These are phyloP conservation scores for Cronartium quercuum DNA, from an alignment of 1,284 basidiomycete genomes.

Conservation along the genomic window DNA sequence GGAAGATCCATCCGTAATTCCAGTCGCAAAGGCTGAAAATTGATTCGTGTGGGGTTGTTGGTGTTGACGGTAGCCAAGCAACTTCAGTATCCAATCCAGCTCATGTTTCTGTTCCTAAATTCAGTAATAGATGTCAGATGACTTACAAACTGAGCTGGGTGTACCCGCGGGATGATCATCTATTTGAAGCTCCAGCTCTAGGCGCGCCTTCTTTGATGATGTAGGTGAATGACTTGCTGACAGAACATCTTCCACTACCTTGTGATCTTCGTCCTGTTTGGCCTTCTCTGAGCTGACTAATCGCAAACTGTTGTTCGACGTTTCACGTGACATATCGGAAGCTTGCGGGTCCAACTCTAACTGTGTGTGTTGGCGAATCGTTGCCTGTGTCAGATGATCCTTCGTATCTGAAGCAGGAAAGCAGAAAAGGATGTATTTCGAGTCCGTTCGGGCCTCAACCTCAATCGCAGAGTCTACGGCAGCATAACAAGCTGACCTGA, in stretches of 20 bases:
- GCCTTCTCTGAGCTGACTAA: neutral
- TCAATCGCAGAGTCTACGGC: too few species aligned
- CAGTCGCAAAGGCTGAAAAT: constrained; percentile 20
- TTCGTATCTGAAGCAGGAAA: neutral
- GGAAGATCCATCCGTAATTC: constrained; percentile 10
- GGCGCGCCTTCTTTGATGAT: neutral
- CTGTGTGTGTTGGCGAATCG: neutral
- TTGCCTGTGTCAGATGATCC: neutral
- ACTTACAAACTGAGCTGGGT: neutral
- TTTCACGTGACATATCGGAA: neutral
- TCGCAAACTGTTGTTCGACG: neutral
- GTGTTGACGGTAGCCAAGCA: too few species aligned
- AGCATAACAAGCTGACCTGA: too few species aligned
- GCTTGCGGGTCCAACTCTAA: neutral
- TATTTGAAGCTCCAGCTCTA: neutral
- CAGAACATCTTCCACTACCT: neutral
- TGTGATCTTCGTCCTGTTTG: neutral
- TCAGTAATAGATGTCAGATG: too few species aligned
- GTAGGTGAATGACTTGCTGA: neutral
- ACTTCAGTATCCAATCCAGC: too few species aligned
- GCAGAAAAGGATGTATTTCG: too few species aligned
- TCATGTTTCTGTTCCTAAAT: too few species aligned
- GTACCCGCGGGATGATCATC: neutral
- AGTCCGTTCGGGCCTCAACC: too few species aligned
- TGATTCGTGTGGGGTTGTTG: too few species aligned